Conservation (phyloP, 73 alveolate species). For the Blepharisma japonicum region DNA sequence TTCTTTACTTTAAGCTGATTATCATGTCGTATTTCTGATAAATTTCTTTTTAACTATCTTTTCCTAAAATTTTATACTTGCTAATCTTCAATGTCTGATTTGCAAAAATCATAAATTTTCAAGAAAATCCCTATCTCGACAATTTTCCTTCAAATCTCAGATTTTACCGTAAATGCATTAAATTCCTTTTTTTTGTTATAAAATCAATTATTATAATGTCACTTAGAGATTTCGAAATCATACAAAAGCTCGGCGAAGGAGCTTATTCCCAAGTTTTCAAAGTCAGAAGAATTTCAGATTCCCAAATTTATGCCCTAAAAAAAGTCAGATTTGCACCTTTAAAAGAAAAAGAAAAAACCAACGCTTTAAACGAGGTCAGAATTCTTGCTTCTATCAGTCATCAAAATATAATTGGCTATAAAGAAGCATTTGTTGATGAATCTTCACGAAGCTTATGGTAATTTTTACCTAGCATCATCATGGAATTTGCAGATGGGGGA, state of each 20-base stretch:
- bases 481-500: conserved; percentile 71
- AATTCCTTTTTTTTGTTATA: too few relatives aligned
- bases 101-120: too few relatives aligned
- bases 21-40: too few relatives aligned
- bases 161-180: too few relatives aligned
- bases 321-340: conserved; percentile 55
- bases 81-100: too few relatives aligned
- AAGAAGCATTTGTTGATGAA: conserved; percentile 70
- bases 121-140: too few relatives aligned
- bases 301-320: conserved; percentile 58
- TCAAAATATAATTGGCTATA: not conserved
- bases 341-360: conserved; percentile 38
- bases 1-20: too few relatives aligned
- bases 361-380: conserved; percentile 5
- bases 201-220: not conserved
- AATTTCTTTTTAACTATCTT: too few relatives aligned
- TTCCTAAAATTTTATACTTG: too few relatives aligned
- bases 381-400: not conserved
- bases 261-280: conserved; percentile 64
- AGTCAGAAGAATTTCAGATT: conserved; percentile 66
- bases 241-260: conserved; percentile 65
- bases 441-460: conserved; percentile 36
- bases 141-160: too few relatives aligned
- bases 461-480: conserved; percentile 30
- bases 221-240: conserved; percentile 53